Evolutionary conservation across 2,329 filamentous ascomycete genomes (phyloP).

Genomic region (Tolypocladium tundrense): DNA sequence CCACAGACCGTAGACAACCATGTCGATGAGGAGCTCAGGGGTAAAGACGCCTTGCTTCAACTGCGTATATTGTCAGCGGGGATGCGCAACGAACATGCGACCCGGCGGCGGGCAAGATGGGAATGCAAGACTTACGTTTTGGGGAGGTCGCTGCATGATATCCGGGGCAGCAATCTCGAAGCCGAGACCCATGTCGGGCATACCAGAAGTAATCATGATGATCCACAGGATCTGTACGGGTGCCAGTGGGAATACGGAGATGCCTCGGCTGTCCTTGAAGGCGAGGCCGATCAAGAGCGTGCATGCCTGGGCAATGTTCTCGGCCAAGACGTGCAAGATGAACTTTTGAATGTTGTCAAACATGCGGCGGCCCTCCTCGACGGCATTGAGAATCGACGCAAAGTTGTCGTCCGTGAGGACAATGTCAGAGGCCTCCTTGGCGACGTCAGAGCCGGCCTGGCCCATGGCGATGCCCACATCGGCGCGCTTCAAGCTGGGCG

Average conservation of each 20-base stretch:
- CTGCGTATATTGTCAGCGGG: slow-evolving; percentile 8
- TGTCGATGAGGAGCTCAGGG: slow-evolving; percentile 52
- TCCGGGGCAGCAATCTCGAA: slow-evolving; percentile 60
- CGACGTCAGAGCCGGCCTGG: slow-evolving; percentile 56
- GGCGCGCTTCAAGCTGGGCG: slow-evolving; percentile 54
- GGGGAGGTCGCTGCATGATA: slow-evolving; percentile 59
- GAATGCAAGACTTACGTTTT: slow-evolving; percentile 35
- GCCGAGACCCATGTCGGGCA: slow-evolving; percentile 67
- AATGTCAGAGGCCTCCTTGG: slow-evolving; percentile 58
- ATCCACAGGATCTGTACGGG: slow-evolving; percentile 72
- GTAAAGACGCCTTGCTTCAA: slow-evolving; percentile 50
- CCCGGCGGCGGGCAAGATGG: background rate
- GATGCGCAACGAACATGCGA: background rate
- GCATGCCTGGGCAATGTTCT: slow-evolving; percentile 60
- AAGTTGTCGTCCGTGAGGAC: slow-evolving; percentile 66
- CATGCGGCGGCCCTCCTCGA: slow-evolving; percentile 61
- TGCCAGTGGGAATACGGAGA: slow-evolving; percentile 61
- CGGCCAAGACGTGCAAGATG: slow-evolving; percentile 54
- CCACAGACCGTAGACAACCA: slow-evolving; percentile 57
- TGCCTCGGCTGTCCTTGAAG: slow-evolving; percentile 52
- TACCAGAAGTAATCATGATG: slow-evolving; percentile 66
- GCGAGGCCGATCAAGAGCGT: slow-evolving; percentile 58
- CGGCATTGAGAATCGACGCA: slow-evolving; percentile 57
- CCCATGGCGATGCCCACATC: slow-evolving; percentile 68
- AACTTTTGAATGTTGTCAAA: slow-evolving; percentile 70